phyloP scores from a whole-genome alignment of 192 early-diverging fungal species.

The Umbelopsis sp. region DNA sequence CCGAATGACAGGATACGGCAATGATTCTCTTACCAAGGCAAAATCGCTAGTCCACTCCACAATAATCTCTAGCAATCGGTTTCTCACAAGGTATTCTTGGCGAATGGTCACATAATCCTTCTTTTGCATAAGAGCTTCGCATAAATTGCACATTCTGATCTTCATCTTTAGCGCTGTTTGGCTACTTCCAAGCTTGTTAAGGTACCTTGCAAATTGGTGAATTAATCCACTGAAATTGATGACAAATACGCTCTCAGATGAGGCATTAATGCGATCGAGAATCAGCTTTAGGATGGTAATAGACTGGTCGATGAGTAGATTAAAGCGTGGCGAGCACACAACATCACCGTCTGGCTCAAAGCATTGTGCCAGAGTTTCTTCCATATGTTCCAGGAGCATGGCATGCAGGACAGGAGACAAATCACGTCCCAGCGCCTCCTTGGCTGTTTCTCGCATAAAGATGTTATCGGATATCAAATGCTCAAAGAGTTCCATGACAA shows the following conservation, averaged over 20 bases:
- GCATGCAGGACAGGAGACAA: constrained; percentile 66
- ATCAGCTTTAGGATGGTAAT: constrained; percentile 68
- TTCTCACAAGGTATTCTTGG: constrained; percentile 69
- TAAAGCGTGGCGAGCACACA: constrained; percentile 48
- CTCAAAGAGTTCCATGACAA: constrained; percentile 70
- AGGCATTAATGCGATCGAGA: constrained; percentile 63
- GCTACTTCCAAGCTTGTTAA: constrained; percentile 56
- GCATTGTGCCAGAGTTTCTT: constrained; percentile 56
- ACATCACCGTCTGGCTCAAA: constrained; percentile 64
- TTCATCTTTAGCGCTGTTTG: constrained; percentile 61
- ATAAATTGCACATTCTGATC: constrained; percentile 70
- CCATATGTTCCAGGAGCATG: constrained; percentile 58
- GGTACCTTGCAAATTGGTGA: constrained; percentile 63
- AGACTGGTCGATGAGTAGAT: constrained; percentile 69
- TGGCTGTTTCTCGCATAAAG: constrained; percentile 72
- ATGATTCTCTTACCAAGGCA: constrained; percentile 39
- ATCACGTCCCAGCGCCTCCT: constrained; percentile 81
- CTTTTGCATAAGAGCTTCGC: constrained; percentile 70
- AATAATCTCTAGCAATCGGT: constrained; percentile 64
- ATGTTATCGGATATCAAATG: constrained; percentile 75
- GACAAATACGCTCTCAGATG: constrained; percentile 50
- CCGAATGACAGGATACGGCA: neutral
- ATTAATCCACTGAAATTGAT: constrained; percentile 72
- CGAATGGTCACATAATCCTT: constrained; percentile 71
- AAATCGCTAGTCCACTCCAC: constrained; percentile 77